Evolutionary conservation across 768 basidiomycete genomes (phyloP), one percentile per base, ranked within the genome.

Genomic region (Leucocoprinus sp.): DNA sequence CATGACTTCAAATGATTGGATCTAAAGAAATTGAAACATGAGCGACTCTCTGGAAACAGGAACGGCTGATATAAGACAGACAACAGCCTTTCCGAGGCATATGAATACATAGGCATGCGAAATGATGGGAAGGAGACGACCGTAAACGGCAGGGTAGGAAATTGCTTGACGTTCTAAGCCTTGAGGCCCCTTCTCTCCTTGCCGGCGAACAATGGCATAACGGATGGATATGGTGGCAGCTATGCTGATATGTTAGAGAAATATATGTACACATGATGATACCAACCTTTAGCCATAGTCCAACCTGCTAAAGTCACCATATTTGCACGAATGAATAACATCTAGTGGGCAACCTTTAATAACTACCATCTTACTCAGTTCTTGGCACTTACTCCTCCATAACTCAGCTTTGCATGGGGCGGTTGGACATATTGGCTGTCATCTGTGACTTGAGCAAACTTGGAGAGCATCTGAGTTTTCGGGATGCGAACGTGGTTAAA

Each of bases 351-450:
- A 8, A 8, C 9, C 4, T 31, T 31, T 8, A n/a, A 4, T 31
- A n/a, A 31, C 6, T n/a, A n/a, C 4, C 4, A n/a, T 11, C n/a
- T 8, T 11, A 12, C 14, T 12, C 4, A 14, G 4, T 8, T 12
- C n/a, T 31, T 7, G 14, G 35, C 15, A 71, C 78, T 55, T 56
- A 85, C 84, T 2, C 84, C 84, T 42, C 81, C 81, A 50, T 84
- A 87, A 51, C 81, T 82, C 19, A 87, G 62, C 57, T 86, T 89
- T 1, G 79, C 71, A 54, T 88, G 85, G 24, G 76, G 77, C 14
- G 85, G 84, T 50, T 71, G 67, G 19, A 79, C 54, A 54, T 89
- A 90, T 48, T 62, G 59, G 2, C 83, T 82, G 0, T 76, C 78
- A 23, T 76, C 64, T 0, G 82, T 81, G 33, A 89, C 80, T 37